These are phyloP conservation scores for Haberlea rhodopensis DNA, from an alignment of 257 asterid species.

Conservation along the genomic window DNA sequence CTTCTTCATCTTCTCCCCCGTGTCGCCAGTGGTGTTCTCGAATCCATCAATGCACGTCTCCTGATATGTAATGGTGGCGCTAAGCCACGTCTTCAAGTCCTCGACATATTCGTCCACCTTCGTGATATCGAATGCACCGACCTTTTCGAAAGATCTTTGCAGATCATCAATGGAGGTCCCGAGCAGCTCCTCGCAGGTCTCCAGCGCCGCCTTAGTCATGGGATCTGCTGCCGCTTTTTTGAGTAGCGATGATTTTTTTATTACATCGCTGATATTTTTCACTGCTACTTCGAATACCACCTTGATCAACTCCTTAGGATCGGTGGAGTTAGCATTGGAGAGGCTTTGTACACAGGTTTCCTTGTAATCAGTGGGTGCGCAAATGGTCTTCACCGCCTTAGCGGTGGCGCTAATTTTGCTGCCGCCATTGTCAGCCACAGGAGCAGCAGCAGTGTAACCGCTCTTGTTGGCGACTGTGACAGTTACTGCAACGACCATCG, in stretches of 20 bases:
- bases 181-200: too few relatives aligned
- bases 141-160: neutral
- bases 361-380: conserved; percentile 31
- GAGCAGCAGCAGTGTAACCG: neutral
- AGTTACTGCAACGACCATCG: conserved; percentile 26
- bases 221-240: conserved; percentile 28
- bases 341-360: conserved; percentile 29
- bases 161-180: too few relatives aligned
- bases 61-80: conserved; percentile 6
- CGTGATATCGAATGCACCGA: neutral
- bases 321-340: conserved; percentile 15
- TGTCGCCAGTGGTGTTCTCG: conserved; percentile 8
- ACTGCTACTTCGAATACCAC: conserved; percentile 21
- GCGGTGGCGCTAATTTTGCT: too few relatives aligned
- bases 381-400: conserved; percentile 22
- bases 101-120: neutral
- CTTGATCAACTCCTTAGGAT: conserved; percentile 31
- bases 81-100: neutral
- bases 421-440: neutral
- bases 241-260: conserved; percentile 7
- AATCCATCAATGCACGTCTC: conserved; percentile 14
- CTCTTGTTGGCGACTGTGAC: neutral
- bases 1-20: conserved; percentile 11
- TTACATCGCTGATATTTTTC: conserved; percentile 17
- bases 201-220: too few relatives aligned